Evolutionary conservation across 2,329 filamentous ascomycete genomes (phyloP).

Genomic region (Corniculantispora saksenae): DNA sequence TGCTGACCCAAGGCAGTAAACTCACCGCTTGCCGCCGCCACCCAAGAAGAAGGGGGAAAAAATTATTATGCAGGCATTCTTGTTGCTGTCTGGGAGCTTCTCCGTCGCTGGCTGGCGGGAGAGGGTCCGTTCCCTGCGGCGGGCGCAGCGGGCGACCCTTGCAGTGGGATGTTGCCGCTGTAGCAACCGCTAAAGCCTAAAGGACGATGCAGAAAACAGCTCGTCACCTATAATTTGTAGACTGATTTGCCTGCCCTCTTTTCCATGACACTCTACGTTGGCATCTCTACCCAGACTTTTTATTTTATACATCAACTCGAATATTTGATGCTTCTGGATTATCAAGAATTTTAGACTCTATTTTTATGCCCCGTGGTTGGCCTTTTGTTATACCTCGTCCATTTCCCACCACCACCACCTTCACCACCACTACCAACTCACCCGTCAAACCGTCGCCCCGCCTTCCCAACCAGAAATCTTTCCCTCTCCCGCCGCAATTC

Average conservation of each 20-base stretch:
- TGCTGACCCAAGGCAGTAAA: background rate
- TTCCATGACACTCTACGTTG: background rate
- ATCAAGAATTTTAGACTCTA: background rate
- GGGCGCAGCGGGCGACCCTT: background rate
- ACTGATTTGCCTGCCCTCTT: background rate
- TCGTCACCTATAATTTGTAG: background rate
- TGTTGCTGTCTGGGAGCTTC: too few species aligned
- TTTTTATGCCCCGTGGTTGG: background rate
- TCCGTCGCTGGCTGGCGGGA: too few species aligned
- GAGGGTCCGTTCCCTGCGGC: background rate
- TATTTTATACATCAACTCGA: background rate
- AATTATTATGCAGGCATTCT: background rate
- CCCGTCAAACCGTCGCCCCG: conserved; percentile 4
- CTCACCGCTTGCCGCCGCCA: background rate
- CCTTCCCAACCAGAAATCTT: conserved; percentile 13
- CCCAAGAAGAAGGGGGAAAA: background rate
- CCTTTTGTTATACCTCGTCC: background rate
- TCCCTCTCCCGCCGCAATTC: background rate
- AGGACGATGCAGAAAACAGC: background rate
- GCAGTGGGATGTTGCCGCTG: background rate
- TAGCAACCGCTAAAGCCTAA: background rate
- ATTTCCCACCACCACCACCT: background rate
- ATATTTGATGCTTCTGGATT: background rate
- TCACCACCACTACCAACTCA: background rate
- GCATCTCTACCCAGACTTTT: background rate